Conservation (phyloP, 768 basidiomycete genomes). For the Boletales sp. region DNA sequence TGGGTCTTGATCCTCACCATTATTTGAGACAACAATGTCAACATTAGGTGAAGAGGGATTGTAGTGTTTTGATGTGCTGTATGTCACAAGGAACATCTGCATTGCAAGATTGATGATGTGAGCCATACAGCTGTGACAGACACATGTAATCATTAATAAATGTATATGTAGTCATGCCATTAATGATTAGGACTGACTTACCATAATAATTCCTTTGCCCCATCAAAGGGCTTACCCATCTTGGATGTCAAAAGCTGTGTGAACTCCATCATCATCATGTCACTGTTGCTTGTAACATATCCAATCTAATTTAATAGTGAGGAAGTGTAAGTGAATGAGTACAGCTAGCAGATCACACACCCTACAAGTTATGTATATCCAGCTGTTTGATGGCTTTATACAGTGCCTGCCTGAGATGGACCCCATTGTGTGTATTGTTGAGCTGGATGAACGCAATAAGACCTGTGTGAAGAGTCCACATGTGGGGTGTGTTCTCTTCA, state of each 20-base stretch:
- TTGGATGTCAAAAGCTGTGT: conserved; percentile 10
- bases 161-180: too few relatives aligned
- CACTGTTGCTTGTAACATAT: conserved; percentile 27
- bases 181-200: background rate
- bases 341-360: conserved; percentile 15
- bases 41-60: background rate
- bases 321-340: conserved; percentile 6
- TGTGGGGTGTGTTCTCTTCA: background rate
- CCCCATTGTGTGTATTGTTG: conserved; percentile 37
- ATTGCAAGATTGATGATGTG: conserved; percentile 2
- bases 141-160: background rate
- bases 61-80: conserved; percentile 1
- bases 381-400: conserved; percentile 32
- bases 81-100: background rate
- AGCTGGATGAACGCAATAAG: conserved; percentile 36
- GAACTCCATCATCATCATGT: conserved; percentile 4
- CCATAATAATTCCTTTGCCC: background rate
- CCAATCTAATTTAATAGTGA: conserved; percentile 35
- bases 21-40: background rate
- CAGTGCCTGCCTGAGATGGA: conserved; percentile 21
- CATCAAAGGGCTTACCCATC: background rate
- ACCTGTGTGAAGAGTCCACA: conserved; percentile 29
- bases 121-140: conserved; percentile 2
- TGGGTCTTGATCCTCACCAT: background rate
- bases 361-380: conserved; percentile 29